phyloP scores from a whole-genome alignment of 768 basidiomycete genomes.

The Mycena olivaceomarginata region DNA sequence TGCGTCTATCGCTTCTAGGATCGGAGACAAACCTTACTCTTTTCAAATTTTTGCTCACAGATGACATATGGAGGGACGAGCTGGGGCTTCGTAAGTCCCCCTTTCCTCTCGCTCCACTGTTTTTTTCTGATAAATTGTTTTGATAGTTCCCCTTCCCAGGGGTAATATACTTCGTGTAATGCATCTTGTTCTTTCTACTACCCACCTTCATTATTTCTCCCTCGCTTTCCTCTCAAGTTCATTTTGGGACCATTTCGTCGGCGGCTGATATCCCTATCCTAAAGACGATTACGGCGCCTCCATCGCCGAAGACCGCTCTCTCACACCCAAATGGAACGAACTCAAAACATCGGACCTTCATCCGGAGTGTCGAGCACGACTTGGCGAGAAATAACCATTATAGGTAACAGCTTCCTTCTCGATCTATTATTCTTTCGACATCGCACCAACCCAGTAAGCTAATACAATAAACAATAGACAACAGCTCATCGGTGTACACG shows the following conservation, averaged over 20 bases:
- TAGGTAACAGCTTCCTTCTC: constrained; percentile 20
- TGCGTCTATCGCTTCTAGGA: constrained; percentile 3
- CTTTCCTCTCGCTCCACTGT: neutral
- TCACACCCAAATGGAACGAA: constrained; percentile 37
- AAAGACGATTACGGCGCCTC: constrained; percentile 37
- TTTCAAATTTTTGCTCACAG: constrained; percentile 7
- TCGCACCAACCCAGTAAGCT: neutral
- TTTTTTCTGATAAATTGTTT: constrained; percentile 19
- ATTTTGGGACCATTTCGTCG: constrained; percentile 1
- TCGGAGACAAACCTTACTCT: constrained; percentile 4
- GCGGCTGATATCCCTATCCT: constrained; percentile 3
- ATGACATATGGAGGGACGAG: constrained; percentile 40
- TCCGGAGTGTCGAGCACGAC: constrained; percentile 35
- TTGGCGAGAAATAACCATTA: constrained; percentile 31
- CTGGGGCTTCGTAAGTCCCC: constrained; percentile 35
- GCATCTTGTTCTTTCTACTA: neutral
- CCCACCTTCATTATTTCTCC: neutral
- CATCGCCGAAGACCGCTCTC: constrained; percentile 36
- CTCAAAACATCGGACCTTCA: constrained; percentile 38
- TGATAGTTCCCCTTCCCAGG: constrained; percentile 33
- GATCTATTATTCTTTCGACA: neutral
- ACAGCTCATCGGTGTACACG: constrained; percentile 32
- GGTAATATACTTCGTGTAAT: constrained; percentile 35
- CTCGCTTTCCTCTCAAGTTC: neutral
- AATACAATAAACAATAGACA: constrained; percentile 21